Percentiles rank a stretch among this genome's conserved stretches.
Evolutionary conservation across 192 early-diverging fungal species (phyloP).

Genomic region (Mortierella alpina): DNA sequence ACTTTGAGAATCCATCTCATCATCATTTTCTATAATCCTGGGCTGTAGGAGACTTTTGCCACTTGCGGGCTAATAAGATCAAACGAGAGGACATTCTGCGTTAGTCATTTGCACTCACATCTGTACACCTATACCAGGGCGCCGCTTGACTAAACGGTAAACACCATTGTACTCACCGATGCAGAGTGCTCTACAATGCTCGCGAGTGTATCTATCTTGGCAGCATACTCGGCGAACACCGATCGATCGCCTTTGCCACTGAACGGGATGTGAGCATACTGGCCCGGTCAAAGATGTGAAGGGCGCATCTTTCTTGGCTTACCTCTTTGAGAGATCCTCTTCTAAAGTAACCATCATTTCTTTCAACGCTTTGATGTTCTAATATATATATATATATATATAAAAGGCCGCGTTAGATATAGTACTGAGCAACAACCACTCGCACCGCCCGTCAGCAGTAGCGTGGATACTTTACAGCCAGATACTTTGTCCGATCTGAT

Average conservation of each 20-base stretch:
- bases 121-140: too few species aligned
- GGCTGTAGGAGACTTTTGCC: too few species aligned
- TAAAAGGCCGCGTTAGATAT: background rate
- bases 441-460: background rate
- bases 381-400: too few species aligned
- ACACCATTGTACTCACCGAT: background rate
- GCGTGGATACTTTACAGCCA: constrained; percentile 4
- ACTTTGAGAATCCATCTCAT: too few species aligned
- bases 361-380: constrained; percentile 33
- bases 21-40: too few species aligned
- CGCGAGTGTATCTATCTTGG: constrained; percentile 25
- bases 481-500: constrained; percentile 22
- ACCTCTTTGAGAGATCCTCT: constrained; percentile 26
- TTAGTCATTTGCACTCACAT: too few species aligned
- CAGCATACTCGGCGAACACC: constrained; percentile 3
- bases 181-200: background rate
- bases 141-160: too few species aligned
- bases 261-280: background rate
- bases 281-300: background rate
- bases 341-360: constrained; percentile 26
- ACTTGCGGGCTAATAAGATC: too few species aligned
- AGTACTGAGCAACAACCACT: background rate
- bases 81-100: too few species aligned
- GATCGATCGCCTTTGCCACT: constrained; percentile 16
- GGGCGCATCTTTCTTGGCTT: background rate